phyloP scores from a whole-genome alignment of 805 yeast species.

The Nakazawaea ambrosiae region DNA sequence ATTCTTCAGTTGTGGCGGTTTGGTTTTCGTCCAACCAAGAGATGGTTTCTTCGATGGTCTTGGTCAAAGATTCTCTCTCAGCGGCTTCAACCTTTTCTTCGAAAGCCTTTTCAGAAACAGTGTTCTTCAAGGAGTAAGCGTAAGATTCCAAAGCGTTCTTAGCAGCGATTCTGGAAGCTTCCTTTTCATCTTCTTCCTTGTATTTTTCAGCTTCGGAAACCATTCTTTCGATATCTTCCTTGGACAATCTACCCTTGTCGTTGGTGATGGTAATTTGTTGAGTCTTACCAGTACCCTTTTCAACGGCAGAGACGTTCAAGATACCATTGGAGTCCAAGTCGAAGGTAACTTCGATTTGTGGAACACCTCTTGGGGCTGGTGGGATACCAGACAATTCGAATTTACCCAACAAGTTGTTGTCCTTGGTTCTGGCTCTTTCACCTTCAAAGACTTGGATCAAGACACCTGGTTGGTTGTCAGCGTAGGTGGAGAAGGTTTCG shows the following conservation, averaged over 20 bases:
- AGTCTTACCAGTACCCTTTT: conserved; percentile 97
- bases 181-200: conserved; percentile 95
- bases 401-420: conserved; percentile 94
- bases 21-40: conserved; percentile 91
- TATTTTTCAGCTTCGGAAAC: conserved; percentile 95
- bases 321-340: conserved; percentile 97
- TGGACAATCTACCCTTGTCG: conserved; percentile 97
- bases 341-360: conserved; percentile 96
- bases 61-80: conserved; percentile 50
- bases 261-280: conserved; percentile 96
- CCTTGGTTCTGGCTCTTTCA: conserved; percentile 95
- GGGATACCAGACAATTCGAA: conserved; percentile 95
- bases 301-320: conserved; percentile 91
- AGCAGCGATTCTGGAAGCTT: conserved; percentile 86
- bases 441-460: conserved; percentile 96
- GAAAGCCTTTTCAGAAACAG: conserved; percentile 66
- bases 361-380: conserved; percentile 98
- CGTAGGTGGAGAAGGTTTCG: conserved; percentile 92
- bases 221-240: conserved; percentile 98
- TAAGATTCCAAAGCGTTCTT: conserved; percentile 95
- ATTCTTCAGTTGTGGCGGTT: conserved; percentile 91
- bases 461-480: conserved; percentile 99
- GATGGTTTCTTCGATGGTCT: conserved; percentile 80
- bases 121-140: conserved; percentile 86
- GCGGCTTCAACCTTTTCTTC: conserved; percentile 62